Evolutionary conservation across 495 filamentous ascomycete species (phyloP).

Genomic region (Schizothecium vesticola): DNA sequence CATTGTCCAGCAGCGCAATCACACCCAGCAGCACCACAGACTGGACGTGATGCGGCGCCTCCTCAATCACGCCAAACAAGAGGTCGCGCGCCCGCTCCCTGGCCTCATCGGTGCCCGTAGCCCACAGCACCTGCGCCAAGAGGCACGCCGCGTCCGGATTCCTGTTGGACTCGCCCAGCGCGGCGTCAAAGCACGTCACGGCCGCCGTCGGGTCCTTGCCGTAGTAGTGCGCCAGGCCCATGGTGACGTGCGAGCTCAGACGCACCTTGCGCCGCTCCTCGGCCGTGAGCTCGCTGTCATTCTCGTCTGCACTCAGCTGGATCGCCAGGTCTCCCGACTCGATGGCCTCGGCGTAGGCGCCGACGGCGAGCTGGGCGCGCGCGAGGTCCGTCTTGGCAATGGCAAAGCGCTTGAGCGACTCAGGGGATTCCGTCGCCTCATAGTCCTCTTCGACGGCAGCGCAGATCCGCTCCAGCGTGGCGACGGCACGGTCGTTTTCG

Average conservation of each 20-base stretch:
- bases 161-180: conserved; percentile 69
- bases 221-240: conserved; percentile 77
- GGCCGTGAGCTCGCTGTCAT: conserved; percentile 44
- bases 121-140: conserved; percentile 87
- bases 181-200: conserved; percentile 73
- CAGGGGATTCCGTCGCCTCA: conserved; percentile 70
- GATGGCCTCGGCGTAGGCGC: conserved; percentile 57
- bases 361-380: conserved; percentile 64
- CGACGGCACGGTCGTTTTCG: conserved; percentile 58
- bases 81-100: conserved; percentile 70
- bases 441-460: conserved; percentile 68
- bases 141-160: conserved; percentile 85
- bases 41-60: conserved; percentile 64
- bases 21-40: conserved; percentile 74
- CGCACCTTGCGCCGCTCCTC: conserved; percentile 58
- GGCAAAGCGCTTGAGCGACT: conserved; percentile 67
- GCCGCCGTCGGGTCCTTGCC: conserved; percentile 55
- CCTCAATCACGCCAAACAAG: conserved; percentile 70
- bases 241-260: conserved; percentile 79
- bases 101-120: conserved; percentile 71
- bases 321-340: conserved; percentile 70
- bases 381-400: conserved; percentile 85
- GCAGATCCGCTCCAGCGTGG: conserved; percentile 61
- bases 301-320: conserved; percentile 64
- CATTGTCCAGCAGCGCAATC: conserved; percentile 73